Conservation (phyloP, 192 early-diverging fungal species). For the Cladochytrium replicatum region DNA sequence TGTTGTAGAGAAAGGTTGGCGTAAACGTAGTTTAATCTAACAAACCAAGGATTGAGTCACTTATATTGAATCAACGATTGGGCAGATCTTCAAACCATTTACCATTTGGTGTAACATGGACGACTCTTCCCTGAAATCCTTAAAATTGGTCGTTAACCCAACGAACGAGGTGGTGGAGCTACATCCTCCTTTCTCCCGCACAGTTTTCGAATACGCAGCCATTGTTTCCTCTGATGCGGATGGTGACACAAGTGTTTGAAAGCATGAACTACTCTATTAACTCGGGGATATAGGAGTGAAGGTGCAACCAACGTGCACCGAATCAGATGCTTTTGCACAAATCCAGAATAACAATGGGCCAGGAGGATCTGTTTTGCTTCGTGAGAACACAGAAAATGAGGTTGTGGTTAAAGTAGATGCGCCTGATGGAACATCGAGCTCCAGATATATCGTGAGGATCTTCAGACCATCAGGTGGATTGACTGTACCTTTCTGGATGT, state of each 20-base stretch:
- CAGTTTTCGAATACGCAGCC: constrained; percentile 14
- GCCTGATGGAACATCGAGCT: constrained; percentile 24
- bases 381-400: constrained; percentile 13
- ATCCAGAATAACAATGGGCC: constrained; percentile 22
- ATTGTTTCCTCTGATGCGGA: constrained; percentile 17
- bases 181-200: constrained; percentile 17
- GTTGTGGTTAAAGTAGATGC: constrained; percentile 39
- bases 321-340: constrained; percentile 36
- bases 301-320: constrained; percentile 22
- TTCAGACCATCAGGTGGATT: constrained; percentile 22
- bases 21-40: no score
- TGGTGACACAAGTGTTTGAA: constrained; percentile 1
- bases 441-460: constrained; percentile 20
- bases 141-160: constrained; percentile 9
- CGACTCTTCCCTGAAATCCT: constrained; percentile 33
- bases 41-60: no score
- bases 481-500: background rate
- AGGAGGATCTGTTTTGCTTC: no score
- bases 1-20: no score
- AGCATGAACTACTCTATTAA: background rate
- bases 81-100: no score
- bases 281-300: constrained; percentile 6
- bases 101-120: no score
- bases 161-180: constrained; percentile 8
- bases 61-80: no score